Conservation (phyloP, 2,329 filamentous ascomycete species). For the Sporothrix pallida region DNA sequence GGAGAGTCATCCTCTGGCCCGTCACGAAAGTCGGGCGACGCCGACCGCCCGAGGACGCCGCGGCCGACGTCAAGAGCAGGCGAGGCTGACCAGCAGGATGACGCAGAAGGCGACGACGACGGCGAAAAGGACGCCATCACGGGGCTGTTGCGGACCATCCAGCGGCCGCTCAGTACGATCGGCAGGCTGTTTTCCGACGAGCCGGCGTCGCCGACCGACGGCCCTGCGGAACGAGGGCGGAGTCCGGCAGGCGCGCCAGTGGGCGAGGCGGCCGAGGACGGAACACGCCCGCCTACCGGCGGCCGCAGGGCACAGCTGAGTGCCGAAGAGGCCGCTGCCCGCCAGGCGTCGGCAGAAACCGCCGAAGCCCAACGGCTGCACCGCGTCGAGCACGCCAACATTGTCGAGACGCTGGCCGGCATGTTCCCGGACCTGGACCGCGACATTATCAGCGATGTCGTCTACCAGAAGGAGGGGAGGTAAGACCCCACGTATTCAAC, state of each 20-base stretch:
- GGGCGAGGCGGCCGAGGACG: background rate
- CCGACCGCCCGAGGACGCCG: constrained; percentile 41
- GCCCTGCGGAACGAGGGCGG: constrained; percentile 42
- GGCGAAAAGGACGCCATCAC: constrained; percentile 83
- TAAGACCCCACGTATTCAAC: constrained; percentile 55
- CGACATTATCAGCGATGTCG: constrained; percentile 95
- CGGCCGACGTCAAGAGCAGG: constrained; percentile 49
- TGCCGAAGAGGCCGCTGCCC: constrained; percentile 87
- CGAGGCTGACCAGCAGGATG: background rate
- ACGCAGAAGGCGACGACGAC: constrained; percentile 55
- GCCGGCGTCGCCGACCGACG: constrained; percentile 46
- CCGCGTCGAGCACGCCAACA: constrained; percentile 81
- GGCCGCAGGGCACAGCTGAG: constrained; percentile 47
- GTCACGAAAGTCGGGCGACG: constrained; percentile 52
- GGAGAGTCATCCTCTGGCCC: constrained; percentile 8
- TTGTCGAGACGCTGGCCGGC: constrained; percentile 90
- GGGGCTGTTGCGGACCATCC: constrained; percentile 86
- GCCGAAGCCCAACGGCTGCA: constrained; percentile 86
- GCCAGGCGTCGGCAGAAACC: constrained; percentile 87
- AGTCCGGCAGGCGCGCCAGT: background rate
- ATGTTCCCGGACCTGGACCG: constrained; percentile 97
- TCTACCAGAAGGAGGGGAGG: constrained; percentile 93
- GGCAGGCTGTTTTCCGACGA: constrained; percentile 90
- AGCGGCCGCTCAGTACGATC: constrained; percentile 87
- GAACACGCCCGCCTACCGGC: constrained; percentile 39